phyloP scores from a whole-genome alignment of 2,329 filamentous ascomycete genomes.

The Scytalidium sp. region DNA sequence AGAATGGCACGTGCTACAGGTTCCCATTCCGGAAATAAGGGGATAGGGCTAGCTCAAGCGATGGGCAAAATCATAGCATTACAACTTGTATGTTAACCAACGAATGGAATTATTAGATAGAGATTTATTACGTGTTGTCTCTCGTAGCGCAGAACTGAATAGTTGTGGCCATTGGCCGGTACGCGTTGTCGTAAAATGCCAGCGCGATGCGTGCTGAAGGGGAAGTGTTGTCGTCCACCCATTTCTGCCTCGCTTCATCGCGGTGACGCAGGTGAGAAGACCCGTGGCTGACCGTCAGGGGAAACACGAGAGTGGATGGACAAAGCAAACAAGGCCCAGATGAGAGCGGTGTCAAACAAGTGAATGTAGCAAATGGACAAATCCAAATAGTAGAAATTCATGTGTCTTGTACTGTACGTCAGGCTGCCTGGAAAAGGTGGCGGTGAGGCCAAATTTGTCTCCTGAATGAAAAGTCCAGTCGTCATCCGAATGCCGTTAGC shows the following conservation, averaged over 20 bases:
- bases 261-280: background rate
- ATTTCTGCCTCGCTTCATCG: background rate
- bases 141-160: background rate
- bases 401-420: background rate
- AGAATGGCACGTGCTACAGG: background rate
- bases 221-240: background rate
- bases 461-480: background rate
- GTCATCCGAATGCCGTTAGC: background rate
- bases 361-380: too few species aligned
- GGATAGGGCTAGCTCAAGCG: background rate
- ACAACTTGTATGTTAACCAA: background rate
- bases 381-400: too few species aligned
- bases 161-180: background rate
- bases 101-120: background rate
- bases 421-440: background rate
- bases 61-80: background rate
- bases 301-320: background rate
- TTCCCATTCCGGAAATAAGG: too few species aligned
- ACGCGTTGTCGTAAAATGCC: background rate
- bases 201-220: background rate
- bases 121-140: background rate
- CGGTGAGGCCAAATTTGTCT: background rate
- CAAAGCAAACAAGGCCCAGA: background rate
- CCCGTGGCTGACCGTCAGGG: background rate
- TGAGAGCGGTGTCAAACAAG: background rate